These are phyloP conservation scores for Penicillium cosmopolitanum DNA, from an alignment of 495 filamentous ascomycete genomes.

Conservation along the genomic window DNA sequence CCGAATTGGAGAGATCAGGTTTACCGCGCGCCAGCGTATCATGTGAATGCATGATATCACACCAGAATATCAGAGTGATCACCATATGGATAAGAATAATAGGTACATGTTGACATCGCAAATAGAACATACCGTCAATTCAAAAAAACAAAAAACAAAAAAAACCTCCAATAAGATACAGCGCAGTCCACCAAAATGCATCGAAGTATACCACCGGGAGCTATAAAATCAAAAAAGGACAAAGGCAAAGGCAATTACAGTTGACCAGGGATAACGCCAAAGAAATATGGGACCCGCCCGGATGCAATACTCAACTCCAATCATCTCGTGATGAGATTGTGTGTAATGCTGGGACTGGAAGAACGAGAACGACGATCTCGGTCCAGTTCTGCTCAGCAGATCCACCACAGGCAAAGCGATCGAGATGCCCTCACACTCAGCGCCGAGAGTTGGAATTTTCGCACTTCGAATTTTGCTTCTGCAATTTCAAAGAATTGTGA, in stretches of 20 bases:
- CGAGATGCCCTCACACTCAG: not conserved
- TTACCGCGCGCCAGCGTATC: slow-evolving; percentile 24
- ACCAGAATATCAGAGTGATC: not conserved
- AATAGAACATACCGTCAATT: slow-evolving; percentile 1
- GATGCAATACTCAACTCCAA: slow-evolving; percentile 8
- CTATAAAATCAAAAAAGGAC: not conserved
- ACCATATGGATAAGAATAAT: not conserved
- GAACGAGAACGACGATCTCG: not conserved
- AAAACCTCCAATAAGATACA: not conserved
- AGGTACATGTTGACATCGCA: slow-evolving; percentile 4
- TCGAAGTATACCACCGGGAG: not conserved
- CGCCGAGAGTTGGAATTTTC: not conserved
- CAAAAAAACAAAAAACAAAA: too few species aligned
- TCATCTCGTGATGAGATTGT: not conserved
- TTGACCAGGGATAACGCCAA: not conserved
- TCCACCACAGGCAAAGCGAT: not conserved
- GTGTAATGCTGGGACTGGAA: not conserved
- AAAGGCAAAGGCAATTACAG: not conserved
- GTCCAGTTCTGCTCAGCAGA: not conserved
- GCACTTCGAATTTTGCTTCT: not conserved
- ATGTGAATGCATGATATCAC: not conserved
- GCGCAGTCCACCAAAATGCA: not conserved
- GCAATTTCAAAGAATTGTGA: not conserved
- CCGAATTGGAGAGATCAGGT: not conserved
- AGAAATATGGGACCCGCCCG: not conserved